Evolutionary conservation across 208 protist species (phyloP).

Genomic region (Balamuthia mandrillaris): DNA sequence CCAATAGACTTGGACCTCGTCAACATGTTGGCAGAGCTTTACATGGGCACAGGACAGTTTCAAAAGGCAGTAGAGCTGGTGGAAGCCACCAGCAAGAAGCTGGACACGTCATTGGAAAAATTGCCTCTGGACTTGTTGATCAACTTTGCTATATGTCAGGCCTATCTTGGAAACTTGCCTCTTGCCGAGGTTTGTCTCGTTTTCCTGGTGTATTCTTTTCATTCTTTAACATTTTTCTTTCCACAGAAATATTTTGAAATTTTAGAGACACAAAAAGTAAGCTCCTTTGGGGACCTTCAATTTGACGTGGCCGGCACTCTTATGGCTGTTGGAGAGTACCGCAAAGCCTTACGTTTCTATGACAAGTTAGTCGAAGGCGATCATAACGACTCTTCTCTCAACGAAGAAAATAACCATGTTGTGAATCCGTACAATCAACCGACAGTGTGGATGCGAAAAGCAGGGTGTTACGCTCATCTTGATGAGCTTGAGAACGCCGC

Average conservation of each 20-base stretch:
- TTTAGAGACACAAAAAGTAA: slow-evolving; percentile 1
- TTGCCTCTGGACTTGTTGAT: slow-evolving; percentile 34
- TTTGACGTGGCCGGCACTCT: slow-evolving; percentile 49
- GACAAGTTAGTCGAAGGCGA: no score
- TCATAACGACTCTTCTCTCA: no score
- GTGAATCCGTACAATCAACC: slow-evolving; percentile 16
- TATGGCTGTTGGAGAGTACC: no score
- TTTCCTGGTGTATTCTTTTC: not conserved
- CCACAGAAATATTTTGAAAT: slow-evolving; percentile 44
- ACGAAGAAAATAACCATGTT: no score
- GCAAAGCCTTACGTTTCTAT: no score
- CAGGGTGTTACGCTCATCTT: not conserved
- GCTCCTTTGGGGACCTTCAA: slow-evolving; percentile 35
- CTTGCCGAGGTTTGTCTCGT: slow-evolving; percentile 3
- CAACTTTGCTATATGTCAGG: slow-evolving; percentile 45
- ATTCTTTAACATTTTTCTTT: not conserved
- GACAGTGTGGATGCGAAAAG: slow-evolving; percentile 11
- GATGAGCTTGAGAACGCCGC: not conserved
- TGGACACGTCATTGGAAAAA: slow-evolving; percentile 2
- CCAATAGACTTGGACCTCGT: not conserved
- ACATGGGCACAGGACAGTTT: slow-evolving; percentile 22
- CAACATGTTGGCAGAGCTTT: slow-evolving; percentile 46
- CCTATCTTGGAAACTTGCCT: slow-evolving; percentile 8
- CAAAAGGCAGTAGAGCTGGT: slow-evolving; percentile 10
- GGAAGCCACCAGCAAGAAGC: not conserved